Percentiles rank a stretch among this genome's conserved stretches.
Conservation (phyloP, 495 filamentous ascomycete species). For the Recurvomyces mirabilis region DNA sequence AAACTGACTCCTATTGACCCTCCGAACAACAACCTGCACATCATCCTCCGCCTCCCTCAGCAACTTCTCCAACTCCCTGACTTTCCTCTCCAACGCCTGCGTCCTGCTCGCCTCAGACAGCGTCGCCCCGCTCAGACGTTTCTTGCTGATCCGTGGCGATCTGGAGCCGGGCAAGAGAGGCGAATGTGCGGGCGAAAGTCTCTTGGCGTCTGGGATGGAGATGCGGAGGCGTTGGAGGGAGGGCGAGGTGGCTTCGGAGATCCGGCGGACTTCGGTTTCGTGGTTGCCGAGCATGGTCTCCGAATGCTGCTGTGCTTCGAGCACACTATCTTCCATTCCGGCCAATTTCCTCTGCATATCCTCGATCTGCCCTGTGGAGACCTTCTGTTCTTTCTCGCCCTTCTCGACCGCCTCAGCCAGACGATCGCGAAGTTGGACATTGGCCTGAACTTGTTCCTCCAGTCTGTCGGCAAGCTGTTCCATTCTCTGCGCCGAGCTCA, state of each 20-base stretch:
- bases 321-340: slow-evolving; percentile 68
- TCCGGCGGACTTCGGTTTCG: slow-evolving; percentile 67
- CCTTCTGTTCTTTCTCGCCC: slow-evolving; percentile 73
- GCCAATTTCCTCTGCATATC: slow-evolving; percentile 69
- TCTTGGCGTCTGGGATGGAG: slow-evolving; percentile 26
- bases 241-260: slow-evolving; percentile 66
- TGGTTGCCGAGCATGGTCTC: slow-evolving; percentile 73
- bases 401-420: slow-evolving; percentile 75
- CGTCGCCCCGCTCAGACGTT: slow-evolving; percentile 3
- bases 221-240: slow-evolving; percentile 59
- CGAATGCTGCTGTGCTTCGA: slow-evolving; percentile 71
- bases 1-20: slow-evolving; percentile 90
- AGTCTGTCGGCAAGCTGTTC: slow-evolving; percentile 68
- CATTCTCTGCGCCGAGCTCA: slow-evolving; percentile 59
- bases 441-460: slow-evolving; percentile 62
- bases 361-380: slow-evolving; percentile 69
- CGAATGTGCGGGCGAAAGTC: slow-evolving; percentile 41
- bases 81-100: slow-evolving; percentile 58
- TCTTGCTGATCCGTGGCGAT: slow-evolving; percentile 41
- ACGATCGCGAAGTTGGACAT: slow-evolving; percentile 62
- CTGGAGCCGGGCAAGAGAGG: slow-evolving; percentile 55
- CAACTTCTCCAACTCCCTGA: slow-evolving; percentile 68
- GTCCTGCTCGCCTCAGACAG: slow-evolving; percentile 52
- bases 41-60: slow-evolving; percentile 73
- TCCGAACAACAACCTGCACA: slow-evolving; percentile 83